Base-by-base conservation (phyloP, 2,329 filamentous ascomycete genomes). In the Cercospora zeina region DNA sequence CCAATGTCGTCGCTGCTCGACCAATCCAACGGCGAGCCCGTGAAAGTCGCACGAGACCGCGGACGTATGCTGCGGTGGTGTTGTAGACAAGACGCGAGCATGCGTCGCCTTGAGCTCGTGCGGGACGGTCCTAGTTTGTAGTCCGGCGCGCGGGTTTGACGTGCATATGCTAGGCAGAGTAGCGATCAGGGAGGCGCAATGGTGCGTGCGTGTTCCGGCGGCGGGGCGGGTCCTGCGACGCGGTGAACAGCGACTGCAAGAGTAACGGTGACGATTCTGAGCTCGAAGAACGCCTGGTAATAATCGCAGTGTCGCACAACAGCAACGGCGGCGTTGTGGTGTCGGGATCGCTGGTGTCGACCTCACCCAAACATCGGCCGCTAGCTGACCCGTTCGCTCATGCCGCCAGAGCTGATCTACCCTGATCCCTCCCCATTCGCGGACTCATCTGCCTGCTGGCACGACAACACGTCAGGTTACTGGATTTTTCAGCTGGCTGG, bases 401-500 rank as follows among this genome's bases (percentile, higher is more conserved):
- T 54, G 55, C 30, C 30, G 58, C 50, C 24, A 31, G 31, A 51
- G 49, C 49, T 51, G 49, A 51, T 51, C 49, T 31, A 31, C 58
- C 50, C 36, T 47, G 50, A 55, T 49, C 36, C 56, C 31, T 51
- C 42, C 27, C 33, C 27, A 30, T 36, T 53, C 33, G 19, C 21
- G 33, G 16, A 59, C 50, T 36, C 60, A 45, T 50, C 33, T 45
- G 56, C 60, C 45, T 27, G 59, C 50, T 55, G 37, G 50, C 61
- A 42, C 47, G 14, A 54, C 58, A 47, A 63, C 61, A 36, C 56
- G 45, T 56, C 56, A 45, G 39, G 45, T 33, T 34, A 19, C 21
- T 47, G 42, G 21, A 47, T 19, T 57, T 33, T 16, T 53, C 57
- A 53, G 57, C 49, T 58, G 54, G 42, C 37, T 36, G 51, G 59